A percentile compares a stretch with the other conserved stretches of the same genome.
Evolutionary conservation across 2,329 filamentous ascomycete species (phyloP).

Genomic region (Metarhizium sp.): DNA sequence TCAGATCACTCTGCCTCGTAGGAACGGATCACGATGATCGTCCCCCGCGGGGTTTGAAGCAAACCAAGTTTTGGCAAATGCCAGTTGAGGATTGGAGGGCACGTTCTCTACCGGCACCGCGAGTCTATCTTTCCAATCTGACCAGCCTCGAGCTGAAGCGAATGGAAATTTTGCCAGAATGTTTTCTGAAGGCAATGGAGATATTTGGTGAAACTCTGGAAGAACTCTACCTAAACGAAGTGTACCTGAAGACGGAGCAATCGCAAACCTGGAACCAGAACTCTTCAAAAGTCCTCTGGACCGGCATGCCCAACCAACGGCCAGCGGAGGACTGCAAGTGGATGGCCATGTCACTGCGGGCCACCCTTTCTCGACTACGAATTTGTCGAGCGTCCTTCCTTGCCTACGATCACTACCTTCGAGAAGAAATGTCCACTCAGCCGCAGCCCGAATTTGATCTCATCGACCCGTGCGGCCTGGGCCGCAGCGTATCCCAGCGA

Average conservation of each 20-base stretch:
- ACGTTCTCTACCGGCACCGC: conserved; percentile 27
- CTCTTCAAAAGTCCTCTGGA: conserved; percentile 29
- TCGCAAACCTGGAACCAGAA: conserved; percentile 23
- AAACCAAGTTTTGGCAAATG: conserved; percentile 26
- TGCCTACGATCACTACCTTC: conserved; percentile 31
- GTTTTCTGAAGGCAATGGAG: conserved; percentile 23
- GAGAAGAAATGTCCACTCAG: conserved; percentile 17
- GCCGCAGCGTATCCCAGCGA: conserved; percentile 31
- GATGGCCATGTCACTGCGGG: conserved; percentile 33
- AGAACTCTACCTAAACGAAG: conserved; percentile 36
- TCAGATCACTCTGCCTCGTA: conserved; percentile 38
- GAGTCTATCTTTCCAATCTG: conserved; percentile 26
- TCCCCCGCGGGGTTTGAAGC: conserved; percentile 25
- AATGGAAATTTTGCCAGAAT: conserved; percentile 27
- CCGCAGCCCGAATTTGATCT: conserved; percentile 26
- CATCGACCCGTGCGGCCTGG: conserved; percentile 30
- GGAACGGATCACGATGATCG: conserved; percentile 33
- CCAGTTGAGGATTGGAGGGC: conserved; percentile 29
- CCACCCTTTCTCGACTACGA: conserved; percentile 23
- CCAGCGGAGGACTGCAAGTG: conserved; percentile 27
- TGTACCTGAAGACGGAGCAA: conserved; percentile 34
- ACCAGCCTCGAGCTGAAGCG: conserved; percentile 34
- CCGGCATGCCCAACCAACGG: conserved; percentile 33
- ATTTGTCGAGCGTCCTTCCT: conserved; percentile 35
- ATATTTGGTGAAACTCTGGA: conserved; percentile 28